Evolutionary conservation across 495 filamentous ascomycete genomes (phyloP), one percentile per base, ranked within the genome.

Genomic region (Lichina pygmaea): DNA sequence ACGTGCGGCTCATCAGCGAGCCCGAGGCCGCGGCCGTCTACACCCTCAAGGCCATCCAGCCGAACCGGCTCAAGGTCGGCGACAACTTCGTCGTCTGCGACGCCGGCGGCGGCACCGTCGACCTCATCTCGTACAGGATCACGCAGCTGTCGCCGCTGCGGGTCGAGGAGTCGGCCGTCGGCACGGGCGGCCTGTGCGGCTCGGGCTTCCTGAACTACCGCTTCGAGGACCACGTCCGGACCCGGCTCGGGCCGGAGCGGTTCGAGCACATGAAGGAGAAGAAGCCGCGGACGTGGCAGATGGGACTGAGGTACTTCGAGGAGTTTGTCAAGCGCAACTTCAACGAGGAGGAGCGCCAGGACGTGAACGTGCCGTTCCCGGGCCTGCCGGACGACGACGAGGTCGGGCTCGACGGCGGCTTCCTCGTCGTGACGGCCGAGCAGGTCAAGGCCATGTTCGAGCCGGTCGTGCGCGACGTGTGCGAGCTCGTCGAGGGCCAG

Each of bases 21-120:
- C 78, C 79, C 1, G 80, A 85, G 57, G 78, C 77, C 4, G 79
- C 78, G 0, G 80, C 79, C 0, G 69, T 81, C 0, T 80, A 81
- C 50, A 75, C 77, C 0, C 62, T 86, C 2, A 70, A 73, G 43
- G 70, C 68, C 6, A 74, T 73, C 49, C 69, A 75, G 55, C 75
- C 67, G n/a, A 79, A 72, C 49, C 63, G 63, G 41, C 59, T 74
- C 33, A 69, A 59, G 46, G 57, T 76, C 12, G 75, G 71, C 0
- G 76, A 84, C 48, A 79, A 77, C 40, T 77, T 85, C 48, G 64
- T 84, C 39, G 63, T 85, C 3, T 79, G 77, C 51, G 80, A 85
- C 55, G 78, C 75, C 0, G 77, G 78, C 33, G 80, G 79, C n/a
- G 80, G 78, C 1, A 84, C 79, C 0, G 77, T 83, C 0, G 71